A percentile compares a stretch with the other conserved stretches of the same genome.
These are phyloP conservation scores for Taiozyma onychis DNA, from an alignment of 1,139 yeast genomes.

Conservation along the genomic window DNA sequence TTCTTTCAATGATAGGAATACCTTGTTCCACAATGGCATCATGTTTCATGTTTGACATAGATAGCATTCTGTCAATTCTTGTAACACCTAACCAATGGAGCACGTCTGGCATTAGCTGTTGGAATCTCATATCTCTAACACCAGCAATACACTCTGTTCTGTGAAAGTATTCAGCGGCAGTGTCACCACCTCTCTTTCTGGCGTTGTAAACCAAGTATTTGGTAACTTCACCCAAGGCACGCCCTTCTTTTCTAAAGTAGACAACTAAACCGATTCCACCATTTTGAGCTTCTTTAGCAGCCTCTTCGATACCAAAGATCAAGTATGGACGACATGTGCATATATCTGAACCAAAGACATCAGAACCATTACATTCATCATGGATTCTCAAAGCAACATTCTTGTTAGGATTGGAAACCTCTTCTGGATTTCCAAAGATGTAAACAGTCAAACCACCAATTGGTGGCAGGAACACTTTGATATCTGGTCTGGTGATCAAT, in stretches of 20 bases:
- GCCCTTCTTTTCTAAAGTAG: constrained; percentile 60
- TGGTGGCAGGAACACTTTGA: constrained; percentile 56
- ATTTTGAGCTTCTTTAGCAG: constrained; percentile 56
- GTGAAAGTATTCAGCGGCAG: constrained; percentile 58
- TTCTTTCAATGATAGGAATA: constrained; percentile 48
- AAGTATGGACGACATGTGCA: constrained; percentile 63
- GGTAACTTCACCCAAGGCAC: constrained; percentile 61
- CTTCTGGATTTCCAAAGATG: constrained; percentile 52
- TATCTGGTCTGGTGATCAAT: constrained; percentile 55
- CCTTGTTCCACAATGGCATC: constrained; percentile 62
- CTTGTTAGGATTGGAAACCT: constrained; percentile 42
- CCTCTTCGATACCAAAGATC: constrained; percentile 55
- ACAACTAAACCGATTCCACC: constrained; percentile 58
- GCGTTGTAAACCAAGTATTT: constrained; percentile 61
- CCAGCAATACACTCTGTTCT: constrained; percentile 64
- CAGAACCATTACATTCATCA: constrained; percentile 64
- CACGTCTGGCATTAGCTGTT: constrained; percentile 62
- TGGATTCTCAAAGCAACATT: constrained; percentile 52
- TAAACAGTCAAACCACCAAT: constrained; percentile 60
- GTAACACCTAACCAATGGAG: constrained; percentile 57
- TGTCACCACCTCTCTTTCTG: constrained; percentile 59
- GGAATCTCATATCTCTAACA: constrained; percentile 61
- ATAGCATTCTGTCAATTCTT: constrained; percentile 54
- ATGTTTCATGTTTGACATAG: constrained; percentile 63
- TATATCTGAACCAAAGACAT: constrained; percentile 58